A percentile compares a stretch with the other conserved stretches of the same genome.
These are phyloP conservation scores for Ogataea pignaliae DNA, from an alignment of 805 yeast genomes.

Conservation along the genomic window DNA sequence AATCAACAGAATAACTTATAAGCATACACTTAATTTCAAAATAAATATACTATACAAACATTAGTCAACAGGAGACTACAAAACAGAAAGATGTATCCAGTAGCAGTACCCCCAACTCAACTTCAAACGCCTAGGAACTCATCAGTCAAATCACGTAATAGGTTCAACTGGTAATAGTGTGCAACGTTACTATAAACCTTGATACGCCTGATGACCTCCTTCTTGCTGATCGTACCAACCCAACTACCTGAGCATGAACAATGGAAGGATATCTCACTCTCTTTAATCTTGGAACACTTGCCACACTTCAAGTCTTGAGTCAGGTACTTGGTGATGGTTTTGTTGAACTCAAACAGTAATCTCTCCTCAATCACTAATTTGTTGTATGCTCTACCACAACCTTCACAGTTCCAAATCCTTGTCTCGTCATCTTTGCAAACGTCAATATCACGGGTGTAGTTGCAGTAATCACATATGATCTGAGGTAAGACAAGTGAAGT, in stretches of 20 bases:
- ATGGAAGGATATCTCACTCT: constrained; percentile 62
- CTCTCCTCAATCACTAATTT: constrained; percentile 74
- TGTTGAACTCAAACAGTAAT: constrained; percentile 60
- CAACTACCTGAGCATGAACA: constrained; percentile 90
- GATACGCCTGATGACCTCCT: constrained; percentile 41
- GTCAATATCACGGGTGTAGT: constrained; percentile 69
- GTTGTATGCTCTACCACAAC: constrained; percentile 62
- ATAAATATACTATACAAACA: background rate
- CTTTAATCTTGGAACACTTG: constrained; percentile 67
- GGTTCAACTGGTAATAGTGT: constrained; percentile 51
- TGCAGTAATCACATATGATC: constrained; percentile 77
- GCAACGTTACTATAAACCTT: constrained; percentile 56
- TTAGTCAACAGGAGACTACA: background rate
- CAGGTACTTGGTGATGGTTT: constrained; percentile 53
- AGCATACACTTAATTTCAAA: background rate
- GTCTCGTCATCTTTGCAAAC: constrained; percentile 64
- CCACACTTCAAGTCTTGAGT: constrained; percentile 78
- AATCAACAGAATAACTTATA: background rate
- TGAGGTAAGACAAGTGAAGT: constrained; percentile 61
- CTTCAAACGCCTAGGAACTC: constrained; percentile 12
- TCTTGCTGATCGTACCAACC: constrained; percentile 51
- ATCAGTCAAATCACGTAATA: constrained; percentile 38
- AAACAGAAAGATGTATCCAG: too few species aligned
- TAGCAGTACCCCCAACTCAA: too few species aligned
- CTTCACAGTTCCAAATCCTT: constrained; percentile 55